phyloP scores from a whole-genome alignment of 2,329 filamentous ascomycete species.

The Periconia sp. region DNA sequence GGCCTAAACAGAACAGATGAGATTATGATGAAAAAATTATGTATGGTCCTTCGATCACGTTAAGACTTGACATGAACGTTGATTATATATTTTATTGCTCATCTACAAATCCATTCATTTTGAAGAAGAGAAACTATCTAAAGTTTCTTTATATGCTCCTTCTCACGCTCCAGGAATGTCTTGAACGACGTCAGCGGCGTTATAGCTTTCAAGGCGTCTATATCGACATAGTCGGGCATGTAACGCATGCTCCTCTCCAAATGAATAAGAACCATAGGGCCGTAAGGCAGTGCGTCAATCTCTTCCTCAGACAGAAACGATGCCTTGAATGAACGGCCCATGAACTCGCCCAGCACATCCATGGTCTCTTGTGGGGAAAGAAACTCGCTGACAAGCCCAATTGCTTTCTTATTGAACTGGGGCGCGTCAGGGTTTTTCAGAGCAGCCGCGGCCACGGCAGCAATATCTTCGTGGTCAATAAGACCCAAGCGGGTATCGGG shows the following conservation, averaged over 20 bases:
- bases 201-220: constrained; percentile 1
- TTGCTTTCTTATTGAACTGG: neutral
- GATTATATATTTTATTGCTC: too few species aligned
- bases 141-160: too few species aligned
- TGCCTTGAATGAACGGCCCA: neutral
- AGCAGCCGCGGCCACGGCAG: neutral
- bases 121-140: too few species aligned
- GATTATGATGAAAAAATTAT: too few species aligned
- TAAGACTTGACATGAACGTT: too few species aligned
- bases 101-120: too few species aligned
- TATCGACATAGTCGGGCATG: neutral
- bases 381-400: constrained; percentile 1
- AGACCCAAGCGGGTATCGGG: neutral
- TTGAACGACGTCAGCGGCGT: neutral
- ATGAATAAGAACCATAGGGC: neutral
- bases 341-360: neutral
- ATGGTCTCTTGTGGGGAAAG: neutral
- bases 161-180: neutral
- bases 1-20: too few species aligned
- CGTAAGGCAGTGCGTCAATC: neutral
- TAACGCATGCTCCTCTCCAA: neutral
- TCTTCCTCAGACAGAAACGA: constrained; percentile 2
- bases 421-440: constrained; percentile 1
- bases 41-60: too few species aligned
- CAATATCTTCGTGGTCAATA: constrained; percentile 6